Evolutionary conservation across 768 basidiomycete genomes (phyloP).

Genomic region (Dioszegia aurantiaca): DNA sequence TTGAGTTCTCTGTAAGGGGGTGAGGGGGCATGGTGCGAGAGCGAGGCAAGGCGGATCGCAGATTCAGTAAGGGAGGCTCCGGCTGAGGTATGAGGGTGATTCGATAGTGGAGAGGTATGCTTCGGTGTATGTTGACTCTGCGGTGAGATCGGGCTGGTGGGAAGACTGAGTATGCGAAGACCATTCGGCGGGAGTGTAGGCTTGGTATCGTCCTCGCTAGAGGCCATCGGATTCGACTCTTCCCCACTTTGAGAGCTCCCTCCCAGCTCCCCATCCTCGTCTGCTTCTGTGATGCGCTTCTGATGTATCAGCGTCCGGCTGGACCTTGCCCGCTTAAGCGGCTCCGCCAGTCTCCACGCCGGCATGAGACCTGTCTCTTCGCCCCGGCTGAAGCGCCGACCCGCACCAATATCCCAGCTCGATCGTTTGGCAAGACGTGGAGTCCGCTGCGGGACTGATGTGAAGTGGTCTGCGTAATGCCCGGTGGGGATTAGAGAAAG

Average conservation of each 20-base stretch:
- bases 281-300: constrained; percentile 37
- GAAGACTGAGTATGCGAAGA: not conserved
- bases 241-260: not conserved
- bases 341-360: not conserved
- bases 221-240: not conserved
- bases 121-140: constrained; percentile 1
- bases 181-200: too few species aligned
- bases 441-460: constrained; percentile 36
- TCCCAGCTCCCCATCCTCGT: constrained; percentile 27
- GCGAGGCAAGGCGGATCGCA: constrained; percentile 8
- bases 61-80: constrained; percentile 5
- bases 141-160: not conserved
- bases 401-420: constrained; percentile 22
- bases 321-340: constrained; percentile 2
- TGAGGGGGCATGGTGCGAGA: not conserved
- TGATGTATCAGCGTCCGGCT: constrained; percentile 23
- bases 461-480: constrained; percentile 33
- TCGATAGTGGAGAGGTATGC: not conserved
- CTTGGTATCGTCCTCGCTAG: not conserved
- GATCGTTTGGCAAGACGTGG: constrained; percentile 32
- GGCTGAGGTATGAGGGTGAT: not conserved
- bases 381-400: not conserved
- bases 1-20: not conserved
- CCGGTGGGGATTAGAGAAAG: constrained; percentile 15
- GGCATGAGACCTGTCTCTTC: not conserved